Conservation (phyloP, 2,329 filamentous ascomycete species). For the Bimuria novae-zelandiae region DNA sequence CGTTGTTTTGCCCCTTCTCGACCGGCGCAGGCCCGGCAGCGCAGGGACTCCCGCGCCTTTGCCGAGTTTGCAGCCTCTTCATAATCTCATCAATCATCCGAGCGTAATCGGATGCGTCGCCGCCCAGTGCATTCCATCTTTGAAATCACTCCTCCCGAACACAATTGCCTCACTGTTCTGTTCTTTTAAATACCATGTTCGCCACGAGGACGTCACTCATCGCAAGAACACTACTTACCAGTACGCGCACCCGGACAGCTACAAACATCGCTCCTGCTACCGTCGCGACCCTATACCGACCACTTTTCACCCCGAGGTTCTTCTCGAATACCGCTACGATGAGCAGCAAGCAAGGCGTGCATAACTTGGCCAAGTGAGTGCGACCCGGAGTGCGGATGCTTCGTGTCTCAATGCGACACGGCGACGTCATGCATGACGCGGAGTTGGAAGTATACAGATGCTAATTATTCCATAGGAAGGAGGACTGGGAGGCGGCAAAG, state of each 20-base stretch:
- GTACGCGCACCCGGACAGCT: constrained; percentile 44
- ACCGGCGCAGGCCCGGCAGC: constrained; percentile 5
- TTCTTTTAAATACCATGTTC: constrained; percentile 47
- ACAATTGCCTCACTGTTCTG: background rate
- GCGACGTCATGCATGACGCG: constrained; percentile 20
- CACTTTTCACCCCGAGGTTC: constrained; percentile 40
- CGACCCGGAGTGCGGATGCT: too few relatives aligned
- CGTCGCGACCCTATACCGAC: constrained; percentile 38
- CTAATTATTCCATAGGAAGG: constrained; percentile 52
- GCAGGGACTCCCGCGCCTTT: constrained; percentile 33
- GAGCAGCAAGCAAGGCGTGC: constrained; percentile 52
- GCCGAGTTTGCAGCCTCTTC: constrained; percentile 28
- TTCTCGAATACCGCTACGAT: constrained; percentile 51
- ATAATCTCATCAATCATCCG: constrained; percentile 19
- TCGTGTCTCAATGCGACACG: constrained; percentile 8
- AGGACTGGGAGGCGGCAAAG: constrained; percentile 63
- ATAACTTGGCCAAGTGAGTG: constrained; percentile 55
- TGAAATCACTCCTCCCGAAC: constrained; percentile 33
- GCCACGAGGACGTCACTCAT: constrained; percentile 38
- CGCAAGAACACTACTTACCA: constrained; percentile 50
- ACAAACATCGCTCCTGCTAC: constrained; percentile 31
- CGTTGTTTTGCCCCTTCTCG: background rate
- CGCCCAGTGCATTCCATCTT: constrained; percentile 44
- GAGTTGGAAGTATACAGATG: background rate
- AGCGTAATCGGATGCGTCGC: constrained; percentile 33